Evolutionary conservation across 805 yeast genomes (phyloP), one percentile per base, ranked within the genome.

Genomic region (Metschnikowia continentalis): DNA sequence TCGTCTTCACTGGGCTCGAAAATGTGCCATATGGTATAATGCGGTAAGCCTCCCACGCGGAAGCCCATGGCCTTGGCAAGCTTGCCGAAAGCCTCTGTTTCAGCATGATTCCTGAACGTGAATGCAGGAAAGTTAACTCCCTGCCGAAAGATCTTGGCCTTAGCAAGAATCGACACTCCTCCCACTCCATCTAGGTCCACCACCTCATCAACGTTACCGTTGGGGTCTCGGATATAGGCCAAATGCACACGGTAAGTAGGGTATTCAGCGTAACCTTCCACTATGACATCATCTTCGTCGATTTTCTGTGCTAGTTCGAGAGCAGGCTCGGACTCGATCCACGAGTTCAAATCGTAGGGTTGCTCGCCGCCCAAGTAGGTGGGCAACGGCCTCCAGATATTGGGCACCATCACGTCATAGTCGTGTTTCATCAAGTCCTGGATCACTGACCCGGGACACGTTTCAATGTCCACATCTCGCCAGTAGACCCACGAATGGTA

Each of bases 361-460:
- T 94, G 99, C 65, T 88, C 95, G 56, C 82, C 81, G 17, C 94
- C 95, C 55, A 94, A 78, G 70, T 91, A 94, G 42, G 84, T 86
- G 2, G 99, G 99, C 54, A 94, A 76, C 2, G 98, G 99, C 60
- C 99, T 79, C 99, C 99, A 94, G 33, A 94, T 97, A 63, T 94
- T 90, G 30, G 90, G 96, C 37, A 86, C 84, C 66, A 88, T 75
- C 14, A 88, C 86, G 62, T 88, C 96, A 62, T 76, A 84, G 56
- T 80, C 78, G 49, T 68, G 72, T 55, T 78, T 76, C 92, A 88
- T 87, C 69, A 88, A 72, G 61, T 79, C 84, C 66, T 88, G 83
- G 54, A 88, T 80, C 45, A 88, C 84, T 39, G 84, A 76, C 5
- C 89, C 90, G 0, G 92, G 91, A 57, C 88, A 82, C n/a, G 86